phyloP scores from a whole-genome alignment of 306 rosid species.

The Prunus mira region DNA sequence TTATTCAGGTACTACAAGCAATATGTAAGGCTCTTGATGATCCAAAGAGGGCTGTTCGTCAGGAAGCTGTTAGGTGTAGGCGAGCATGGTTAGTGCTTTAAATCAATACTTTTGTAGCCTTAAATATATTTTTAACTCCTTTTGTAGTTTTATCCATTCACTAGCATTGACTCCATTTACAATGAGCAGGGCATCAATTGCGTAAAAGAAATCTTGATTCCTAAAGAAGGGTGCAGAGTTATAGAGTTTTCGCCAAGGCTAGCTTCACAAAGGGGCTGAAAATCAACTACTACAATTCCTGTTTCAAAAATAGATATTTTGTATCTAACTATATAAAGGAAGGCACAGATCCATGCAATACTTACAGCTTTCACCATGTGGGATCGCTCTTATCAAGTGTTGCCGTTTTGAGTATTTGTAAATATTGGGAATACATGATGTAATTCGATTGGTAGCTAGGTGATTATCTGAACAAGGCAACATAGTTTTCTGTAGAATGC shows the following conservation, averaged over 20 bases:
- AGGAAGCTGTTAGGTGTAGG: conserved; percentile 80
- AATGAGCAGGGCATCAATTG: conserved; percentile 56
- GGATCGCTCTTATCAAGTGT: neutral
- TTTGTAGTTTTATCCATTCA: conserved; percentile 1
- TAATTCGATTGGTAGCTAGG: neutral
- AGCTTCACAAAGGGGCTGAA: neutral
- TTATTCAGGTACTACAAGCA: conserved; percentile 54
- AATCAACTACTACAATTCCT: too few relatives aligned
- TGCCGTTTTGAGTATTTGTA: neutral
- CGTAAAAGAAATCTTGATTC: conserved; percentile 46
- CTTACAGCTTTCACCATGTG: neutral
- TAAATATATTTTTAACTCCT: neutral
- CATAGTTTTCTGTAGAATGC: neutral
- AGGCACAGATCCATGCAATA: neutral
- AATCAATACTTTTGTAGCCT: neutral
- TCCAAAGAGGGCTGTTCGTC: conserved; percentile 73
- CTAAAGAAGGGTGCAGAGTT: conserved; percentile 24
- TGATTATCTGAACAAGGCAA: neutral
- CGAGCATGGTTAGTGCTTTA: conserved; percentile 70
- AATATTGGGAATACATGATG: neutral
- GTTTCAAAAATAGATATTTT: too few relatives aligned
- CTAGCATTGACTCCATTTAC: neutral
- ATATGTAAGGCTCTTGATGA: conserved; percentile 67
- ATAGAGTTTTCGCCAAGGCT: neutral
- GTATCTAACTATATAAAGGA: too few relatives aligned